A percentile compares a stretch with the other conserved stretches of the same genome.
These are phyloP conservation scores for Aspergillus udagawae DNA, from an alignment of 2,329 filamentous ascomycete species.

Conservation along the genomic window DNA sequence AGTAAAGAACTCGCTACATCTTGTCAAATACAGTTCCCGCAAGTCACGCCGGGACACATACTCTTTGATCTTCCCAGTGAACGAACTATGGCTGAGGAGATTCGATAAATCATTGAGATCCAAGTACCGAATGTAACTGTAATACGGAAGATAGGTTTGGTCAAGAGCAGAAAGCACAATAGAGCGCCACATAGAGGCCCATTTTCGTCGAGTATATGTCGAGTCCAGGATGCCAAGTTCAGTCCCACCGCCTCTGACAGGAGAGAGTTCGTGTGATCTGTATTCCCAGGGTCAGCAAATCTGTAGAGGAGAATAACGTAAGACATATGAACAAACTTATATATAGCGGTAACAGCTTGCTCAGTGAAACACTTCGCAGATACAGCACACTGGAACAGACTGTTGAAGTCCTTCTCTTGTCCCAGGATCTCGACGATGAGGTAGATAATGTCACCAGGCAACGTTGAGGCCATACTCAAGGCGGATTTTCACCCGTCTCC, in stretches of 20 bases:
- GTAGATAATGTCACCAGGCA: constrained; percentile 24
- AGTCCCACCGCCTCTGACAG: constrained; percentile 41
- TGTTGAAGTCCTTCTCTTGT: constrained; percentile 23
- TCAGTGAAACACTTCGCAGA: constrained; percentile 20
- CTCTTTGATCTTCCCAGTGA: constrained; percentile 55
- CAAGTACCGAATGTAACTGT: constrained; percentile 61
- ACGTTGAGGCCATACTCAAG: constrained; percentile 15
- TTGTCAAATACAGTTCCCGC: constrained; percentile 2
- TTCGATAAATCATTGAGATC: constrained; percentile 59
- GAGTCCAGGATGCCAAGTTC: constrained; percentile 15
- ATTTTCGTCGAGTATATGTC: constrained; percentile 40
- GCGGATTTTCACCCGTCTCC: neutral
- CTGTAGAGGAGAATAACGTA: neutral
- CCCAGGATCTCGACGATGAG: constrained; percentile 24
- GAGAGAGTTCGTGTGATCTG: constrained; percentile 48
- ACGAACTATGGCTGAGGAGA: constrained; percentile 57
- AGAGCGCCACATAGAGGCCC: constrained; percentile 64
- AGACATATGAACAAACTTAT: constrained; percentile 17
- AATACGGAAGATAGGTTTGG: constrained; percentile 63
- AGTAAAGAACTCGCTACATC: constrained; percentile 48
- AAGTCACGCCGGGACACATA: constrained; percentile 39
- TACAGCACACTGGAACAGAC: constrained; percentile 25
- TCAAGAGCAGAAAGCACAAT: constrained; percentile 63
- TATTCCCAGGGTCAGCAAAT: constrained; percentile 1
- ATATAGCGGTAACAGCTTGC: constrained; percentile 20